A percentile compares a stretch with the other conserved stretches of the same genome.
These are phyloP conservation scores for Fusarium domesticum DNA, from an alignment of 2,329 filamentous ascomycete species.

Conservation along the genomic window DNA sequence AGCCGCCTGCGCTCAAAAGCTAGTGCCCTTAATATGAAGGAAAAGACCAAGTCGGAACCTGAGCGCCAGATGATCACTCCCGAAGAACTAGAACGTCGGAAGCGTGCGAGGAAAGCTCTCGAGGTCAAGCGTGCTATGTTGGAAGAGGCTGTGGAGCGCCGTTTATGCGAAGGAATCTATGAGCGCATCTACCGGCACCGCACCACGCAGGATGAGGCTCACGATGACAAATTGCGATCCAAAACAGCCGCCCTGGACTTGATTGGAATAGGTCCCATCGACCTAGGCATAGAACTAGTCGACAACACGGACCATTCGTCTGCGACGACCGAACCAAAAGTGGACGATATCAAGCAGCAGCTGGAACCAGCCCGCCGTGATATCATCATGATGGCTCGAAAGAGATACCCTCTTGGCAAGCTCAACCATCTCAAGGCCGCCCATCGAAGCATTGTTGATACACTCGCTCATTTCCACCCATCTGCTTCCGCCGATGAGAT, in stretches of 20 bases:
- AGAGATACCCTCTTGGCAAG: slow-evolving; percentile 86
- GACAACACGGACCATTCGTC: slow-evolving; percentile 53
- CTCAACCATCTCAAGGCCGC: slow-evolving; percentile 82
- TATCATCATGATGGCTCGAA: slow-evolving; percentile 78
- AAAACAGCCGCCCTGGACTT: slow-evolving; percentile 86
- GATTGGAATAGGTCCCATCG: slow-evolving; percentile 85
- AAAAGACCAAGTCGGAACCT: slow-evolving; percentile 46
- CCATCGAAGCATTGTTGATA: slow-evolving; percentile 93
- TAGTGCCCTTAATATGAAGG: slow-evolving; percentile 51
- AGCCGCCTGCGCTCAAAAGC: slow-evolving; percentile 57
- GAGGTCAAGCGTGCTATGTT: slow-evolving; percentile 74
- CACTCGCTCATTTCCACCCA: slow-evolving; percentile 63
- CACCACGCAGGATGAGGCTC: slow-evolving; percentile 87
- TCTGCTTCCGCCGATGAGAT: slow-evolving; percentile 96
- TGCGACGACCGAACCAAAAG: slow-evolving; percentile 56
- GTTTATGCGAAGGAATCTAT: slow-evolving; percentile 82
- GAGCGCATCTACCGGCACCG: slow-evolving; percentile 86
- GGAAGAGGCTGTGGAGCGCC: slow-evolving; percentile 88
- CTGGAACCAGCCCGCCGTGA: slow-evolving; percentile 67
- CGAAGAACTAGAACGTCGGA: slow-evolving; percentile 76
- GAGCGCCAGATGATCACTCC: slow-evolving; percentile 87
- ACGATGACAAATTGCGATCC: slow-evolving; percentile 90
- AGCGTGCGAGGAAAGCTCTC: slow-evolving; percentile 71
- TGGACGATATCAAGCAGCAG: slow-evolving; percentile 67
- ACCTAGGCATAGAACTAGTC: slow-evolving; percentile 75